Percentiles rank a stretch among this genome's conserved stretches.
Evolutionary conservation across 179 eudicot genomes (phyloP).

Genomic region (Beta corolliflora): DNA sequence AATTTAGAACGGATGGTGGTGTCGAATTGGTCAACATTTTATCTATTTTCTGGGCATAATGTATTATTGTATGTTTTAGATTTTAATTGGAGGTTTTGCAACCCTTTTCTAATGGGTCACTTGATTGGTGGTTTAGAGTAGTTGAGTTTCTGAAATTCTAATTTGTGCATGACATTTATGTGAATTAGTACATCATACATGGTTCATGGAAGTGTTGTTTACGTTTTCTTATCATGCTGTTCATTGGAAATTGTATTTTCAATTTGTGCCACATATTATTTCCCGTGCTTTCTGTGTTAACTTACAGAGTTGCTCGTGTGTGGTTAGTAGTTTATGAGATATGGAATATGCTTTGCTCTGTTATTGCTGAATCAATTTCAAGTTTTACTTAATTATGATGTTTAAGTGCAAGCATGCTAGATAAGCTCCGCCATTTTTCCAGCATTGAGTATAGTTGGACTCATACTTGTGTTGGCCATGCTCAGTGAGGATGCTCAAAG

Average conservation of each 20-base stretch:
- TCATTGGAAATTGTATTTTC: background rate
- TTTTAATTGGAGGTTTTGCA: background rate
- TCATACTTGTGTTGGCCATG: background rate
- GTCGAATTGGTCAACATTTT: background rate
- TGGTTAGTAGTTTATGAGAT: background rate
- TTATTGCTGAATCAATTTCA: background rate
- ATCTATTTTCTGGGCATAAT: background rate
- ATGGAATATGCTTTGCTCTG: background rate
- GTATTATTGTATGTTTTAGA: background rate
- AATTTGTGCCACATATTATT: background rate
- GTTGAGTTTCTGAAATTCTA: background rate
- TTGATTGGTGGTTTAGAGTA: background rate
- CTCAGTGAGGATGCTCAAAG: constrained; percentile 85
- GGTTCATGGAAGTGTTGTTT: background rate
- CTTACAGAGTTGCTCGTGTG: background rate
- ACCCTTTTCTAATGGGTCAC: background rate
- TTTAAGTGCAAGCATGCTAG: background rate
- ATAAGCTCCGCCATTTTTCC: background rate
- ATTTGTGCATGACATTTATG: background rate
- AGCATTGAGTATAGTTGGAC: background rate
- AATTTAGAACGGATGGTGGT: background rate
- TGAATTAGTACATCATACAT: background rate
- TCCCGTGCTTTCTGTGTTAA: background rate
- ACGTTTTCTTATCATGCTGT: background rate
- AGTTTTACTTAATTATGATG: background rate